Evolutionary conservation across 2,329 filamentous ascomycete genomes (phyloP), one percentile per base, ranked within the genome.

Genomic region (Aspergillus sp.): DNA sequence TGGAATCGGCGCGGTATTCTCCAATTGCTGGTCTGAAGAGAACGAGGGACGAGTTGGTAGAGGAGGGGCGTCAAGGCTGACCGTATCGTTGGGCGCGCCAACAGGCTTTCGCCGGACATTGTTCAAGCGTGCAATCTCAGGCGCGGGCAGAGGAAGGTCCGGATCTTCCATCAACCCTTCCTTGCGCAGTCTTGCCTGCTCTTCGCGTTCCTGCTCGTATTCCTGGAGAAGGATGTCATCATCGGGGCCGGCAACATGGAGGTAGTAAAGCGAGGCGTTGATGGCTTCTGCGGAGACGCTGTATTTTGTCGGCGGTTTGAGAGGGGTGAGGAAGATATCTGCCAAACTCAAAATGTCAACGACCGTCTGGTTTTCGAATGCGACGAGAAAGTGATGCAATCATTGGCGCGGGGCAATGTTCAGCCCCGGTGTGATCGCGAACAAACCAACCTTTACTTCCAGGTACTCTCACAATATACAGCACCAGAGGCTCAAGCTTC

Each of bases 401-500:
- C 15, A 45, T 52, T 15, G 47, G 22, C 34, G 54, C 54, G 55
- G 55, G 55, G 55, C 19, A 45, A 31, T n/a, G 22, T 19, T 38
- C 28, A 47, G 45, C 30, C 30, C 1, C 15, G 13, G 15, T 25
- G 7, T 28, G 13, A 49, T 41, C 17, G 47, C 34, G n/a, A 41
- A 41, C 7, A 50, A 23, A 45, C 71, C 22, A 82, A 93, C 92
- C 92, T 88, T 89, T 87, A 65, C 91, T 96, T 23, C 94, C 94
- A 1, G 95, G 95, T 0, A 99, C 94, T 67, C 94, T 84, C 41
- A 94, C 92, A 67, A 99, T 96, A 78, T 99, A 99, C 46, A 99
- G 85, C 2, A 89, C 88, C 54, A 98, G 77, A 4, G 92, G 88
- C 54, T 92, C 87, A 65, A 89, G 85, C 65, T 82, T 85, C 69